phyloP scores from a whole-genome alignment of 176 grass and related monocot genomes.

The Pontederia crassipes region DNA sequence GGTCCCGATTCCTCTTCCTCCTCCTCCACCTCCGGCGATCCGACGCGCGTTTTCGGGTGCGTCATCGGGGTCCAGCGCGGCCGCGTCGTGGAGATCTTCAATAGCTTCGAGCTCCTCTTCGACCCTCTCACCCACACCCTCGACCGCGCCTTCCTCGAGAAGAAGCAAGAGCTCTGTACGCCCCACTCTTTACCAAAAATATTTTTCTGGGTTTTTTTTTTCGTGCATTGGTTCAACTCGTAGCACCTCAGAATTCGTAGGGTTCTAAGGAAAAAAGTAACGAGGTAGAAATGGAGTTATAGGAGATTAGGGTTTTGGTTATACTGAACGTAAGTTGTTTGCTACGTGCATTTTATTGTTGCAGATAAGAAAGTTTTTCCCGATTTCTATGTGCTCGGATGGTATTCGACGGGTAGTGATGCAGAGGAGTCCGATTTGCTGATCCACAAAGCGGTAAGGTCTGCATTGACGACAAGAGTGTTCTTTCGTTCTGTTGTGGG shows the following conservation, averaged over 20 bases:
- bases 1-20: background rate
- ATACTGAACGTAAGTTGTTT: background rate
- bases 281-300: background rate
- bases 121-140: constrained; percentile 71
- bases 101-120: constrained; percentile 96
- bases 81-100: constrained; percentile 96
- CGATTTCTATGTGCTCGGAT: constrained; percentile 78
- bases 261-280: background rate
- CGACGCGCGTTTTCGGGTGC: constrained; percentile 71
- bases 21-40: background rate
- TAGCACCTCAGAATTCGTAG: background rate
- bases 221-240: background rate
- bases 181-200: background rate
- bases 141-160: constrained; percentile 91
- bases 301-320: constrained; percentile 14
- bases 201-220: constrained; percentile 8
- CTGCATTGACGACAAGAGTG: background rate
- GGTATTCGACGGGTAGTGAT: constrained; percentile 96
- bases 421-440: constrained; percentile 79
- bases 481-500: background rate
- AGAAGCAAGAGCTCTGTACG: constrained; percentile 97
- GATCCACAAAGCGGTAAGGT: constrained; percentile 89
- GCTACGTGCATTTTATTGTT: constrained; percentile 21
- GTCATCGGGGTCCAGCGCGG: constrained; percentile 95
- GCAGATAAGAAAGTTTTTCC: constrained; percentile 99